Base-by-base conservation (phyloP, 495 filamentous ascomycete species). In the Podospora australis region DNA sequence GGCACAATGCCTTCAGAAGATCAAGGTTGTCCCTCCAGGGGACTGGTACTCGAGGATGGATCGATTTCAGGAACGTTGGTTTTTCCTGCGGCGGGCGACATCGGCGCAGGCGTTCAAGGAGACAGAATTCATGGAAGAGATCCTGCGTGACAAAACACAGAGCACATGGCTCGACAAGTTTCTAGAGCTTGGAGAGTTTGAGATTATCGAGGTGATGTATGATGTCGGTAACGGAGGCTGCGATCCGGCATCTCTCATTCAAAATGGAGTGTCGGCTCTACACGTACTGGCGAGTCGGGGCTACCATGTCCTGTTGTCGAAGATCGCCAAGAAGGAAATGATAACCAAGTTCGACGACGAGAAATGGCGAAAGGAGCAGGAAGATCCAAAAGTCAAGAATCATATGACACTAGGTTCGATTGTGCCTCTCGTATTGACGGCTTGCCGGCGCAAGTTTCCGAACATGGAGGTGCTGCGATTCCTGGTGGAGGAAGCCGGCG, bases 401-500 rank as follows among this genome's bases (percentile, higher is more conserved):
- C 10, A 14, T n/a, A 20, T 19, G 8, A 14, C 4, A 28, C 22
- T 10, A 2, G 41, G 29, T 30, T 4, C 42, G n/a, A 40, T 63
- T 14, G 40, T 25, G 2, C 64, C 65, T 0, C 58, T 53, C 28
- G 53, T 74, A 13, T 48, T 69, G 6, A 46, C 43, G n/a, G 65
- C 66, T 14, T 57, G 53, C 6, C 39, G 56, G 17, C 58, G 66
- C 17, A 45, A 53, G 1, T 50, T 67, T 2, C 69, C 73, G 1
- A 77, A 73, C 49, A 55, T 75, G 40, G 62, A 71, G 1, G 50
- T 73, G 0, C 54, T 75, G 19, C 57, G 63, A 32, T 38, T 72
- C 6, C 55, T 77, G 3, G 67, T 75, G 8, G 68, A 74, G 34
- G 61, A 54, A 21, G 1, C 66, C 58, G 36, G 44, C 53, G 53